phyloP scores from a whole-genome alignment of 208 protist species.

The Zelonia costaricensis region DNA sequence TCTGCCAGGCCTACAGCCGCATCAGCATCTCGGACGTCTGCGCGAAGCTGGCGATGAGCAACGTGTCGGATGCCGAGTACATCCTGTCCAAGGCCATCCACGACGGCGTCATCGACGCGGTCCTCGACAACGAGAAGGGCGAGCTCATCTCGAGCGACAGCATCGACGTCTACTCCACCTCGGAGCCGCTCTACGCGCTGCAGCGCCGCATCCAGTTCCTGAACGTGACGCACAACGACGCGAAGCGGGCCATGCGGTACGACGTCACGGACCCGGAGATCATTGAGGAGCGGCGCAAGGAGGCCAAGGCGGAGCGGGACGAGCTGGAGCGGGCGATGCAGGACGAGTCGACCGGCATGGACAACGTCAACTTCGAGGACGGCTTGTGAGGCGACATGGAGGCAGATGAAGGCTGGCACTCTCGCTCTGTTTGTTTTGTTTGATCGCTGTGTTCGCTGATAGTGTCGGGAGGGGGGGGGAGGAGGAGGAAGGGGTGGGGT shows the following conservation, averaged over 20 bases:
- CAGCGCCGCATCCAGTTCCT: constrained; percentile 96
- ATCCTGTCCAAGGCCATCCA: constrained; percentile 98
- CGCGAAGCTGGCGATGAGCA: constrained; percentile 96
- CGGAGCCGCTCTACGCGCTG: constrained; percentile 94
- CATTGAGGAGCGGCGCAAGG: constrained; percentile 72
- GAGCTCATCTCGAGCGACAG: constrained; percentile 94
- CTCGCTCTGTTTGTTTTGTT: no score
- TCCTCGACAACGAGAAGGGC: constrained; percentile 94
- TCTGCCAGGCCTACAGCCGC: constrained; percentile 96
- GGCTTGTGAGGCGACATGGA: constrained; percentile 54
- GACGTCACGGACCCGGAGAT: constrained; percentile 79
- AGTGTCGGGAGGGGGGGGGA: no score
- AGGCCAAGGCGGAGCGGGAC: constrained; percentile 57
- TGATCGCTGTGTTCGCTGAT: no score
- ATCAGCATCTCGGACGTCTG: constrained; percentile 97
- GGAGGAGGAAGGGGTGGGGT: no score
- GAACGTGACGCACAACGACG: constrained; percentile 96
- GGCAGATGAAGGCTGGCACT: no score
- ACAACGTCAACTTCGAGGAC: constrained; percentile 86
- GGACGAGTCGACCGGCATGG: constrained; percentile 62
- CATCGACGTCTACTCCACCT: constrained; percentile 96
- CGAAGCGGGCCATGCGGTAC: constrained; percentile 92
- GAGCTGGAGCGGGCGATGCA: constrained; percentile 73
- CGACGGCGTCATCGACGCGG: constrained; percentile 97
- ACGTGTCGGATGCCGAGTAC: constrained; percentile 95